A percentile compares a stretch with the other conserved stretches of the same genome.
phyloP scores from a whole-genome alignment of 2,329 filamentous ascomycete genomes.

The Paecilomyces sp. region DNA sequence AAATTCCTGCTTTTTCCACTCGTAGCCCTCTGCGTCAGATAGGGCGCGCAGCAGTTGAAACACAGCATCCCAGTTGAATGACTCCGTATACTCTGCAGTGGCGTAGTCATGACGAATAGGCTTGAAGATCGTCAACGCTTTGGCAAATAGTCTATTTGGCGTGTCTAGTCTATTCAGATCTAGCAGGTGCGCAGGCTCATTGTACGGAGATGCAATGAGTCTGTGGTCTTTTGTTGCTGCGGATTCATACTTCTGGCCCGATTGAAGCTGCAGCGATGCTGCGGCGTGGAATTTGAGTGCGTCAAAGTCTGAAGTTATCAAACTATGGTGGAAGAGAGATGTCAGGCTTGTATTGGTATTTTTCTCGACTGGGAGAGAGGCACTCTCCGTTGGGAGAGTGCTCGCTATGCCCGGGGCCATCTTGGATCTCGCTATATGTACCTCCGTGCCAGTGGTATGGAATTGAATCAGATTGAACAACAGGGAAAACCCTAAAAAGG shows the following conservation, averaged over 20 bases:
- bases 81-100: constrained; percentile 62
- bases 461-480: not conserved
- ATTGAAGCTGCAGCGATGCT: constrained; percentile 23
- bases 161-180: constrained; percentile 60
- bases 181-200: constrained; percentile 61
- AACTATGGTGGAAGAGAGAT: constrained; percentile 21
- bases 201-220: constrained; percentile 70
- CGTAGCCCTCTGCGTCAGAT: constrained; percentile 37
- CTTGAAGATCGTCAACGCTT: constrained; percentile 59
- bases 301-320: constrained; percentile 25
- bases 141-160: constrained; percentile 62
- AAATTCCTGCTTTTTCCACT: constrained; percentile 60
- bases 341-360: constrained; percentile 4
- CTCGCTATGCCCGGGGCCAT: constrained; percentile 2
- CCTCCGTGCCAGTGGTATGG: not conserved
- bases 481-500: not conserved
- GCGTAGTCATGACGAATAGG: constrained; percentile 66
- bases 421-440: not conserved
- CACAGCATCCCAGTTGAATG: constrained; percentile 74
- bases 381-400: not conserved
- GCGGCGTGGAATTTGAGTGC: constrained; percentile 27
- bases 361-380: not conserved
- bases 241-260: constrained; percentile 7
- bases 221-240: constrained; percentile 17
- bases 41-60: constrained; percentile 49